These are phyloP conservation scores for Nissolia schottii DNA, from an alignment of 306 rosid species.

Conservation along the genomic window DNA sequence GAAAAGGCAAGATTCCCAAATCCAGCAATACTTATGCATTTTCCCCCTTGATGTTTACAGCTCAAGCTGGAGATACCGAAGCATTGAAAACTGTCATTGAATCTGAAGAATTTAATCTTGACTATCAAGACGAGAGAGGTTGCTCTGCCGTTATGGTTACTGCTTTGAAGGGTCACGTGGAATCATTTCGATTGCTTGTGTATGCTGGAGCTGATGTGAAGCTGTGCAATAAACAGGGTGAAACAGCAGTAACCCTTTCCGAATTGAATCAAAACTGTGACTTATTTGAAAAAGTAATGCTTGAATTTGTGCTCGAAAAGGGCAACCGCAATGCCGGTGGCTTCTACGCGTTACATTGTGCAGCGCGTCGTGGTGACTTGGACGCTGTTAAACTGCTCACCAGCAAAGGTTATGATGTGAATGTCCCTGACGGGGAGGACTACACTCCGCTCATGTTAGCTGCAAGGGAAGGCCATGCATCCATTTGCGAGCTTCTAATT, in stretches of 20 bases:
- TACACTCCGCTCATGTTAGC: conserved; percentile 91
- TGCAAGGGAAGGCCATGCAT: conserved; percentile 78
- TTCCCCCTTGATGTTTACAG: conserved; percentile 58
- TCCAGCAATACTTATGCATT: conserved; percentile 58
- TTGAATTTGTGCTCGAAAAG: conserved; percentile 78
- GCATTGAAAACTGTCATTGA: conserved; percentile 62
- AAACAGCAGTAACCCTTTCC: conserved; percentile 67
- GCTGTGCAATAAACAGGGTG: conserved; percentile 61
- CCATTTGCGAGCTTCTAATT: conserved; percentile 61
- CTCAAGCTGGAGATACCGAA: conserved; percentile 65
- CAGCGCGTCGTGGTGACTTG: conserved; percentile 80
- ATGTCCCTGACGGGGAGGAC: conserved; percentile 71
- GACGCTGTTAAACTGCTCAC: conserved; percentile 70
- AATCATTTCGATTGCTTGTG: conserved; percentile 73
- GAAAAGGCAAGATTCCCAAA: conserved; percentile 46
- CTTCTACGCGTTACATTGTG: conserved; percentile 84
- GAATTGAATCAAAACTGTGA: conserved; percentile 50
- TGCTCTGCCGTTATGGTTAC: conserved; percentile 74
- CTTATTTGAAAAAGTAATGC: conserved; percentile 83
- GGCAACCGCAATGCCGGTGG: conserved; percentile 64
- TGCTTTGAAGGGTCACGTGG: conserved; percentile 69
- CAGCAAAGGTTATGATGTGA: conserved; percentile 72
- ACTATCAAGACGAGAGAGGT: conserved; percentile 72
- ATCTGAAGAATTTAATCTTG: conserved; percentile 54
- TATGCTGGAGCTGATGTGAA: conserved; percentile 88